Evolutionary conservation across 495 filamentous ascomycete species (phyloP), one percentile per base, ranked within the genome.

Genomic region (Aspergillus coremiiformis): DNA sequence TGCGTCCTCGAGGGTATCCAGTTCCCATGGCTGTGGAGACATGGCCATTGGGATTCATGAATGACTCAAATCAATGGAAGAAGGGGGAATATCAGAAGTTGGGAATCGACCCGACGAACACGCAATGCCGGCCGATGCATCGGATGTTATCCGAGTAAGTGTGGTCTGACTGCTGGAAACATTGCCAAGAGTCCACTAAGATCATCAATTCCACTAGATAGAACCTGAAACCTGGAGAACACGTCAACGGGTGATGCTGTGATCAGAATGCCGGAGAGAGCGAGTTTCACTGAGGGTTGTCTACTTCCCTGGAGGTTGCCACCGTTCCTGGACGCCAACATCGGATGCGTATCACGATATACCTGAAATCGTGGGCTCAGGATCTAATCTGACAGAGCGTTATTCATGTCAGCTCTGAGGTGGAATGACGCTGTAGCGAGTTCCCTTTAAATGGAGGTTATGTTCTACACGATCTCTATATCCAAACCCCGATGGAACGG

Each of bases 1-100:
- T n/a, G 44, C 54, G 1, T 19, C 20, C 3, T 60, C 51, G 3
- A 45, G 15, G 12, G 48, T 54, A 24, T 26, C 12, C 33, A 57
- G 35, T 21, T 54, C 19, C 58, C 58, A 60, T 11, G 53, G 43
- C 4, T 44, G 33, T 3, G 49, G 49, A 12, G 39, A 42, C 37
- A 43, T 47, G 27, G 32, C 15, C 5, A 29, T 29, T 46, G 23
- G 32, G 8, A 14, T 8, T 27, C 14, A 12, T 12, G n/a, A n/a
- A n/a, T n/a, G n/a, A n/a, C n/a, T n/a, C n/a, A n/a, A n/a, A n/a
- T n/a, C n/a, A n/a, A n/a, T n/a, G n/a, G 32, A 14, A 35, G 12
- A 35, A 35, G 17, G 24, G 24, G 24, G 44, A 15, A 15, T 45
- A 14, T 5, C 2, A 35, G 32, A 14, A 15, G 11, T 35, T 14